These are phyloP conservation scores for Mucor irregularis DNA, from an alignment of 371 early-diverging fungal species.

Conservation along the genomic window DNA sequence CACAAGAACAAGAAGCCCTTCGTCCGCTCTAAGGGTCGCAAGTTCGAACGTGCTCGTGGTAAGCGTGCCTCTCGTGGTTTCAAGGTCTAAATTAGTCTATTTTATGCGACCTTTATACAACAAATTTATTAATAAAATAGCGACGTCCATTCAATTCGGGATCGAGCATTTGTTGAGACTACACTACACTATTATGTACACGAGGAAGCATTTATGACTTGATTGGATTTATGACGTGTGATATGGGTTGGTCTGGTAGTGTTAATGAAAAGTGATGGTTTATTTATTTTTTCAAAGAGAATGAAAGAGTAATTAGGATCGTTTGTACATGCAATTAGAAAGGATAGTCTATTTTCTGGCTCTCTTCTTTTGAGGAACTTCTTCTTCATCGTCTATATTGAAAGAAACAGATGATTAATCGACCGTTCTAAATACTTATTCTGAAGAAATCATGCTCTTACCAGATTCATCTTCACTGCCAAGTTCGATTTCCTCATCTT, in stretches of 20 bases:
- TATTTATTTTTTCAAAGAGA: no score
- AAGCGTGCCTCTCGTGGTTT: constrained; percentile 95
- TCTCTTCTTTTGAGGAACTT: constrained; percentile 11
- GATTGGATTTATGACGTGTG: no score
- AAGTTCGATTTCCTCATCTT: constrained; percentile 41
- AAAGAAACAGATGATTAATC: not conserved
- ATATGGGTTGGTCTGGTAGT: not conserved
- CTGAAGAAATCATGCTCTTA: not conserved
- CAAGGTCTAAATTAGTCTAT: constrained; percentile 70
- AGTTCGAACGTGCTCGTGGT: constrained; percentile 99
- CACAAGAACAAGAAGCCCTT: constrained; percentile 80
- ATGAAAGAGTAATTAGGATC: not conserved
- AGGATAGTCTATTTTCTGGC: constrained; percentile 8
- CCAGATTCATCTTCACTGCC: constrained; percentile 25
- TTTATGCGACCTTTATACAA: constrained; percentile 4
- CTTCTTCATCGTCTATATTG: constrained; percentile 17
- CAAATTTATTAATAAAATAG: not conserved
- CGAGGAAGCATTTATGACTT: no score
- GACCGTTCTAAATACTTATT: no score
- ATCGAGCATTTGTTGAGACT: no score
- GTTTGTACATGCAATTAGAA: constrained; percentile 11
- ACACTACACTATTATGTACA: no score
- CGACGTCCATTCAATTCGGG: no score
- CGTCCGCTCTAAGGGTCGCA: constrained; percentile 98
- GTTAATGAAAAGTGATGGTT: not conserved